A percentile compares a stretch with the other conserved stretches of the same genome.
Evolutionary conservation across 208 protist genomes (phyloP).

Genomic region (Trypanosoma boissoni): DNA sequence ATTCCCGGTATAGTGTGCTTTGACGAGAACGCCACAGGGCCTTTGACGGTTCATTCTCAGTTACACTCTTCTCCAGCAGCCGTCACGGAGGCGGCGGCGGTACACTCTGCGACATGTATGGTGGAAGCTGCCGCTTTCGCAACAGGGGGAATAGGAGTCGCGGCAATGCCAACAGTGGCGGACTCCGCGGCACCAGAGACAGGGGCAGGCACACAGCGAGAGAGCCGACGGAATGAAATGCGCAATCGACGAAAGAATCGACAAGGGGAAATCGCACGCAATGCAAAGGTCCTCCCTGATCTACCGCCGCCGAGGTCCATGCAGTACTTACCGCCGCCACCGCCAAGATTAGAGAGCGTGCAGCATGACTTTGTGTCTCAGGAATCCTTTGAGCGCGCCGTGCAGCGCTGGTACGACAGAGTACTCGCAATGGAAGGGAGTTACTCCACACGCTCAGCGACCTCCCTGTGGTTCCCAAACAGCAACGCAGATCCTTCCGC

Average conservation of each 20-base stretch:
- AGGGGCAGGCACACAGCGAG: background rate
- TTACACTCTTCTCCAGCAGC: constrained; percentile 1
- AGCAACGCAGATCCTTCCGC: background rate
- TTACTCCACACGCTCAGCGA: constrained; percentile 18
- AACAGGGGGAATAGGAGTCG: too few relatives aligned
- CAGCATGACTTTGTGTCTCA: background rate
- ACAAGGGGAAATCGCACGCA: constrained; percentile 7
- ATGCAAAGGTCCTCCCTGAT: constrained; percentile 7
- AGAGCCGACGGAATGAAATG: background rate
- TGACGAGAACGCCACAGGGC: constrained; percentile 1
- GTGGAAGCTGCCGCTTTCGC: too few relatives aligned
- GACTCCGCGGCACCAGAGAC: background rate
- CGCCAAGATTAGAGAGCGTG: constrained; percentile 18
- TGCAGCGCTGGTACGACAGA: constrained; percentile 52
- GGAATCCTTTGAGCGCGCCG: constrained; percentile 5
- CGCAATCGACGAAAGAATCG: constrained; percentile 18
- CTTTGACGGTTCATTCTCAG: background rate
- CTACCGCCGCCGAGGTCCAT: constrained; percentile 19
- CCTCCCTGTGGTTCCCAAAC: constrained; percentile 6
- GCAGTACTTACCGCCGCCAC: constrained; percentile 31
- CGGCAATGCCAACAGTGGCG: background rate
- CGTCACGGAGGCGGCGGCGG: too few relatives aligned
- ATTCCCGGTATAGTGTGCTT: background rate
- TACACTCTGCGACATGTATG: too few relatives aligned
- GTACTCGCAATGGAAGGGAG: constrained; percentile 35